Percentiles rank a stretch among this genome's conserved stretches.
Conservation (phyloP, 768 basidiomycete species). For the Harrya chromipes region DNA sequence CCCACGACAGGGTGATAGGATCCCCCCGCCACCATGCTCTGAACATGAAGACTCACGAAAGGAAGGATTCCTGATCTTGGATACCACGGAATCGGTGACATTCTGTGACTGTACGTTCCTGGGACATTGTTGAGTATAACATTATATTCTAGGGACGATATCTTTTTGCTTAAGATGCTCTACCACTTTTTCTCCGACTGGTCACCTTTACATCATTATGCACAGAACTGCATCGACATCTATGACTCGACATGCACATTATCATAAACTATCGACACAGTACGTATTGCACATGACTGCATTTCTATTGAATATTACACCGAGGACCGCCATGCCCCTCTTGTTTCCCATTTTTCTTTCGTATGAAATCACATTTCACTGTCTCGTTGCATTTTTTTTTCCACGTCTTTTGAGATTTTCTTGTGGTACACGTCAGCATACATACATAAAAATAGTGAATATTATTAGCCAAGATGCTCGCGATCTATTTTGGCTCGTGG, state of each 20-base stretch:
- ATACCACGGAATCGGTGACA: conserved; percentile 13
- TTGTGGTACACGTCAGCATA: conserved; percentile 12
- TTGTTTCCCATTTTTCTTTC: background rate
- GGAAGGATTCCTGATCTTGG: conserved; percentile 16
- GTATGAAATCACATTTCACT: background rate
- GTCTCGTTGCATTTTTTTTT: conserved; percentile 5
- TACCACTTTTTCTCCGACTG: conserved; percentile 3
- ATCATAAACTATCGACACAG: conserved; percentile 26
- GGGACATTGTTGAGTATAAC: conserved; percentile 36
- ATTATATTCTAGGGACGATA: conserved; percentile 34
- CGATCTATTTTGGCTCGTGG: conserved; percentile 17
- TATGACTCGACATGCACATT: conserved; percentile 25
- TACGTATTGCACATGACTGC: conserved; percentile 30
- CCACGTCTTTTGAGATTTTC: conserved; percentile 1
- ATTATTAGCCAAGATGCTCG: conserved; percentile 24
- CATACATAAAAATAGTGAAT: conserved; percentile 18
- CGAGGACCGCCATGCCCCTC: conserved; percentile 6
- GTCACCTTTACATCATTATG: conserved; percentile 15
- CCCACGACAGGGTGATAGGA: conserved; percentile 5
- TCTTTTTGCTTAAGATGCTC: conserved; percentile 27
- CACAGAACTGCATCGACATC: conserved; percentile 18
- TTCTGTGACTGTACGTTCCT: conserved; percentile 32
- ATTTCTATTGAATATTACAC: conserved; percentile 27
- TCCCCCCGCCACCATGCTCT: background rate
- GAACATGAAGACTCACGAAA: conserved; percentile 2